These are phyloP conservation scores for Aspergillus pseudonomiae DNA, from an alignment of 2,329 filamentous ascomycete species.

Conservation along the genomic window DNA sequence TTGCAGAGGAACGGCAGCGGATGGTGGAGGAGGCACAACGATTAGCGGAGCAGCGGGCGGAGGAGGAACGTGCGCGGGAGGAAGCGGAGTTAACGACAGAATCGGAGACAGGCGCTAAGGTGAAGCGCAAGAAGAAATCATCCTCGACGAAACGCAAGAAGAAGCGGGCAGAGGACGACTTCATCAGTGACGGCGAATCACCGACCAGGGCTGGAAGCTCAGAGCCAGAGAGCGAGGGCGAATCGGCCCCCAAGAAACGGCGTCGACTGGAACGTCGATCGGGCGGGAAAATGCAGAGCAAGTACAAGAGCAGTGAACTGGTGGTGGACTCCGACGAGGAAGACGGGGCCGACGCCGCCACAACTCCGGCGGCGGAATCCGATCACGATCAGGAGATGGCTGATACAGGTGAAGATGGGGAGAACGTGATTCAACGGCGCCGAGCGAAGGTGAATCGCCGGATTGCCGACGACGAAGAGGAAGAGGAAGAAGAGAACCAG, in stretches of 20 bases:
- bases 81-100: slow-evolving; percentile 82
- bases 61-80: slow-evolving; percentile 68
- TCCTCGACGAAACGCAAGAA: slow-evolving; percentile 62
- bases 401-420: slow-evolving; percentile 44
- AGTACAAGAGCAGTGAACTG: slow-evolving; percentile 85
- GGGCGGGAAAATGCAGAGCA: slow-evolving; percentile 50
- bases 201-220: slow-evolving; percentile 31
- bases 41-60: slow-evolving; percentile 69
- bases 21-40: slow-evolving; percentile 77
- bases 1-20: slow-evolving; percentile 81
- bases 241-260: slow-evolving; percentile 58
- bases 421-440: slow-evolving; percentile 35
- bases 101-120: slow-evolving; percentile 76
- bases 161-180: slow-evolving; percentile 50
- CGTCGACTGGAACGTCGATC: slow-evolving; percentile 61
- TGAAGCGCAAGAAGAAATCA: slow-evolving; percentile 71
- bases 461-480: slow-evolving; percentile 41
- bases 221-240: slow-evolving; percentile 39
- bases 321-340: slow-evolving; percentile 72
- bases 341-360: slow-evolving; percentile 55
- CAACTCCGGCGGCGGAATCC: slow-evolving; percentile 28
- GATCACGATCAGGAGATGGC: slow-evolving; percentile 4
- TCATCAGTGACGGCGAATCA: slow-evolving; percentile 33
- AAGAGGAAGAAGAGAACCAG: slow-evolving; percentile 45
- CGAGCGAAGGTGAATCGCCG: slow-evolving; percentile 37